Evolutionary conservation across 2,329 filamentous ascomycete genomes (phyloP).

Genomic region (Diaporthe aspalathi): DNA sequence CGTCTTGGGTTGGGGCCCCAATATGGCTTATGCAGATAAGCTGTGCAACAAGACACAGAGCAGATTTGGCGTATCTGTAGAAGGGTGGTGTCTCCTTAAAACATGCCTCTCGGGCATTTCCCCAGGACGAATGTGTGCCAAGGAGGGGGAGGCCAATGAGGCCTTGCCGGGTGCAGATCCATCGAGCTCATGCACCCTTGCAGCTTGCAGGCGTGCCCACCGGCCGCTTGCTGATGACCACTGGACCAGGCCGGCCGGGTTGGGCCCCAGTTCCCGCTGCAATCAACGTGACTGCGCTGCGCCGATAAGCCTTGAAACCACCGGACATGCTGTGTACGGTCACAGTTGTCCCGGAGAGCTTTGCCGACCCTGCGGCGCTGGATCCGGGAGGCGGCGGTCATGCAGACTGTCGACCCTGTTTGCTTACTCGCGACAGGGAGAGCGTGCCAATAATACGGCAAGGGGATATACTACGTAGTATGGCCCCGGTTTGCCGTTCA

Average conservation of each 20-base stretch:
- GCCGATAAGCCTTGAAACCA: background rate
- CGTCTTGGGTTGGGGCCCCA: too few species aligned
- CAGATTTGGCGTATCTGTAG: background rate
- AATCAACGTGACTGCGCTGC: background rate
- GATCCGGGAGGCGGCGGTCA: background rate
- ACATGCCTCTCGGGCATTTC: slow-evolving; percentile 44
- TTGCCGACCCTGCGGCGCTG: background rate
- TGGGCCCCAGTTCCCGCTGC: background rate
- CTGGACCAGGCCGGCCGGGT: background rate
- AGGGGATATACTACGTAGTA: background rate
- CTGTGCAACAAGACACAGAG: slow-evolving; percentile 10
- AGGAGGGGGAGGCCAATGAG: slow-evolving; percentile 39
- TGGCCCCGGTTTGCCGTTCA: slow-evolving; percentile 5
- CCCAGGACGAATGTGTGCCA: slow-evolving; percentile 42
- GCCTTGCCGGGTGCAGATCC: slow-evolving; percentile 40
- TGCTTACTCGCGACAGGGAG: background rate
- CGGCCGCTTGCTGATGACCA: slow-evolving; percentile 4
- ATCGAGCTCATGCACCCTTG: slow-evolving; percentile 43
- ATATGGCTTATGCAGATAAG: background rate
- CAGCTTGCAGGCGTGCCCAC: slow-evolving; percentile 26
- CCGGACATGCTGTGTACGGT: background rate
- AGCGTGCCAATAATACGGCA: background rate
- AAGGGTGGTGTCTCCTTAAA: slow-evolving; percentile 42
- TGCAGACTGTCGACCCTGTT: background rate
- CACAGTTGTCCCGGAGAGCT: background rate